A percentile compares a stretch with the other conserved stretches of the same genome.
Conservation (phyloP, 768 basidiomycete genomes). For the Auricularia sp. region DNA sequence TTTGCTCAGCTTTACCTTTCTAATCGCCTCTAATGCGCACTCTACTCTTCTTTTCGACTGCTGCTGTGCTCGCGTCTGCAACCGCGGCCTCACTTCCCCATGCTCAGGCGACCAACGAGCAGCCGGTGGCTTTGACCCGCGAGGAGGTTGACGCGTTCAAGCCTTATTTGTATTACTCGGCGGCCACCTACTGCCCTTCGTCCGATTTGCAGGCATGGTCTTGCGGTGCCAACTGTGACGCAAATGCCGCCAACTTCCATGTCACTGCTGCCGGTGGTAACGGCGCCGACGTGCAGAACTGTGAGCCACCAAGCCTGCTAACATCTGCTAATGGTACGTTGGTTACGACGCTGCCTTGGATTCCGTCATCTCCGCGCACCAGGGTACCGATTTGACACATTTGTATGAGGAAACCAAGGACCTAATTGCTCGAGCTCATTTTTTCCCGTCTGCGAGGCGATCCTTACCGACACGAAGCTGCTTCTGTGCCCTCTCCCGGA, state of each 20-base stretch:
- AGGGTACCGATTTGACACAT: slow-evolving; percentile 49
- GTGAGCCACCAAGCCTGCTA: slow-evolving; percentile 19
- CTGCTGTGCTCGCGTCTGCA: no score
- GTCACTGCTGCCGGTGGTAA: slow-evolving; percentile 35
- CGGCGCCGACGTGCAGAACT: slow-evolving; percentile 37
- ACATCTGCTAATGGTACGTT: slow-evolving; percentile 33
- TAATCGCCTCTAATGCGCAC: no score
- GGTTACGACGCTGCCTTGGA: slow-evolving; percentile 43
- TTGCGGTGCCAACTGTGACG: slow-evolving; percentile 31
- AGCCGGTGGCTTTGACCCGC: neutral
- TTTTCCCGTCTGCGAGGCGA: slow-evolving; percentile 28
- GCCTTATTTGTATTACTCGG: slow-evolving; percentile 42
- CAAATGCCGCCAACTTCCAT: neutral
- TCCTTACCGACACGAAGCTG: slow-evolving; percentile 41
- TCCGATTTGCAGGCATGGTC: slow-evolving; percentile 28
- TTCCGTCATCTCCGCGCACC: slow-evolving; percentile 48
- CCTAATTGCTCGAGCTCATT: neutral
- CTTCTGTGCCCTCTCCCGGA: slow-evolving; percentile 28
- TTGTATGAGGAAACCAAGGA: slow-evolving; percentile 27
- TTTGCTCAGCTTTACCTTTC: no score
- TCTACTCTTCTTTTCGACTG: no score
- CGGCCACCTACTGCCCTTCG: slow-evolving; percentile 43
- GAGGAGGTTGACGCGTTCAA: slow-evolving; percentile 18
- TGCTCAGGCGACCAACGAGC: neutral
- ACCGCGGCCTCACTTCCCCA: no score